Evolutionary conservation across 2,329 filamentous ascomycete species (phyloP).

Genomic region (Orbilia oligospora): DNA sequence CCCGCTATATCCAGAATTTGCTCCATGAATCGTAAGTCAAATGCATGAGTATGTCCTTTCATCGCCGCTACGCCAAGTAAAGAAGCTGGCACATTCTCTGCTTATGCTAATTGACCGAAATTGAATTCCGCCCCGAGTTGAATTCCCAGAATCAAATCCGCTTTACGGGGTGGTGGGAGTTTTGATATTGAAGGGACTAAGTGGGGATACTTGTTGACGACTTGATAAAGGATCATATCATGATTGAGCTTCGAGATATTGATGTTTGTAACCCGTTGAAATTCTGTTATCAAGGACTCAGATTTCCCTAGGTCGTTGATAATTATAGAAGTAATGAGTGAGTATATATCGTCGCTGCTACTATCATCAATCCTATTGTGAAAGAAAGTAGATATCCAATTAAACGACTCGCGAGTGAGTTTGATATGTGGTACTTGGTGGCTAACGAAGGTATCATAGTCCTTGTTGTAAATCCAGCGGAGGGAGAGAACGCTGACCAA

Average conservation of each 20-base stretch:
- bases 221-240: slow-evolving; percentile 65
- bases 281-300: slow-evolving; percentile 64
- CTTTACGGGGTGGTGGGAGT: slow-evolving; percentile 49
- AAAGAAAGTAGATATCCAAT: slow-evolving; percentile 61
- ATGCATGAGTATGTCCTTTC: slow-evolving; percentile 64
- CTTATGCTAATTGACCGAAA: slow-evolving; percentile 67
- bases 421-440: slow-evolving; percentile 63
- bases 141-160: slow-evolving; percentile 66
- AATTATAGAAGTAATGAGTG: slow-evolving; percentile 66
- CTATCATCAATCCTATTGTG: not conserved
- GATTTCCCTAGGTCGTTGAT: slow-evolving; percentile 68
- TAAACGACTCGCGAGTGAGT: slow-evolving; percentile 65
- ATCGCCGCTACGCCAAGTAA: slow-evolving; percentile 64
- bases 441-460: slow-evolving; percentile 66
- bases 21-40: slow-evolving; percentile 66
- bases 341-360: slow-evolving; percentile 58
- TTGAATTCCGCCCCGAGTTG: slow-evolving; percentile 67
- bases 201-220: slow-evolving; percentile 8
- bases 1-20: slow-evolving; percentile 67
- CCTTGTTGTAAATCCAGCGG: slow-evolving; percentile 66
- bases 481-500: slow-evolving; percentile 66
- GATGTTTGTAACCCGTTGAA: slow-evolving; percentile 44
- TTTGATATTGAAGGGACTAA: slow-evolving; percentile 38
- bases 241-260: slow-evolving; percentile 65
- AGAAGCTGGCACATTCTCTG: slow-evolving; percentile 66